Conservation (phyloP, 768 basidiomycete species). For the Chlorophyllum brunneum region DNA sequence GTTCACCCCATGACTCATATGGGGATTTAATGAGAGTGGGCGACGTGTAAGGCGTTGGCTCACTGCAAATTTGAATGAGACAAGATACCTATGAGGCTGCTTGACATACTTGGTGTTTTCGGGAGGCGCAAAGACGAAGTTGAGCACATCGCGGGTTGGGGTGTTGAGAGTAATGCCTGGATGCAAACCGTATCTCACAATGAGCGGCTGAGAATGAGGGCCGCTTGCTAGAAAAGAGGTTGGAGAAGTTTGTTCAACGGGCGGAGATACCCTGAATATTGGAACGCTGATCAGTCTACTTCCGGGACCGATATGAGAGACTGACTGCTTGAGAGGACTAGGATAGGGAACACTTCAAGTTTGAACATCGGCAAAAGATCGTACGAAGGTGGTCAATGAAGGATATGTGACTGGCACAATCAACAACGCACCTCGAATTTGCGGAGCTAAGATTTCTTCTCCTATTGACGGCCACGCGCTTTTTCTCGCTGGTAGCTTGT, state of each 20-base stretch:
- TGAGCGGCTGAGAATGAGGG: constrained; percentile 32
- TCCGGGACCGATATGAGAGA: constrained; percentile 8
- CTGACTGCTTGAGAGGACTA: constrained; percentile 36
- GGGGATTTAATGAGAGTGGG: constrained; percentile 36
- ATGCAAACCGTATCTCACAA: constrained; percentile 47
- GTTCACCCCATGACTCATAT: constrained; percentile 72
- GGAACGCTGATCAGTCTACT: not conserved
- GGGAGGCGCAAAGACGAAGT: constrained; percentile 74
- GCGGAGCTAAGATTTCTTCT: constrained; percentile 57
- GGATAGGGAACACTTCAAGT: constrained; percentile 30
- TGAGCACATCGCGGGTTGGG: constrained; percentile 61
- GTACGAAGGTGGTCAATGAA: constrained; percentile 11
- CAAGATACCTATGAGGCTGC: constrained; percentile 13
- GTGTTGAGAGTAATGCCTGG: constrained; percentile 54
- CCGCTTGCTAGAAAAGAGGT: constrained; percentile 17
- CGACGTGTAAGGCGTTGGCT: constrained; percentile 30
- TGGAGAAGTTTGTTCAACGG: constrained; percentile 19
- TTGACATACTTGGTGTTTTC: constrained; percentile 45
- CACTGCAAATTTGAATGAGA: constrained; percentile 28
- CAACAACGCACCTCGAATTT: constrained; percentile 38
- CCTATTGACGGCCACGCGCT: constrained; percentile 55
- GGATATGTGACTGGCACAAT: constrained; percentile 3
- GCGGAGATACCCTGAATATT: constrained; percentile 21
- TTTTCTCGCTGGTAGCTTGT: constrained; percentile 83
- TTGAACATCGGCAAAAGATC: constrained; percentile 18